Evolutionary conservation across 2,329 filamentous ascomycete species (phyloP), one percentile per base, ranked within the genome.

Genomic region (Diplodia scrobiculata): DNA sequence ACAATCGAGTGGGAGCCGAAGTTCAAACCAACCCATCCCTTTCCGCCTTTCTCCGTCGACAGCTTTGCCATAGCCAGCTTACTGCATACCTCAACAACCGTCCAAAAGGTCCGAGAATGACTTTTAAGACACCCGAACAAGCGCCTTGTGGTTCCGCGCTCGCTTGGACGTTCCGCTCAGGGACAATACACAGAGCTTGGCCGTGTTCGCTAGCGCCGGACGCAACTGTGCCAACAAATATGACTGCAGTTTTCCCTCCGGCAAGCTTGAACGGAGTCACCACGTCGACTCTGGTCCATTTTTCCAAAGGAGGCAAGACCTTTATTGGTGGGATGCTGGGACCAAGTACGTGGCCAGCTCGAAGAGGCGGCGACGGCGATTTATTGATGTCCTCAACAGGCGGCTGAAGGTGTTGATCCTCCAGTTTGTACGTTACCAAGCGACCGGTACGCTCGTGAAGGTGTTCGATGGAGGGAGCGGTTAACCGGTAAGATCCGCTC

Each of bases 261-360:
- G 58, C 58, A 27, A 62, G 45, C 10, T 41, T 27, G 7, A 50
- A 50, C 19, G 58, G 41, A 10, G 27, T n/a, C 27, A 62, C 58
- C 27, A 62, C 58, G 13, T 62, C 58, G 27, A 50, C 13, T 11
- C 58, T 45, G n/a, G 58, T 62, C 58, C 58, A 62, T 27, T 36
- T 25, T 45, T 36, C 14, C 14, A 50, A 3, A 3, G 58, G 45
- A 29, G 41, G 29, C 27, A 50, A 29, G 7, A 17, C 7, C 38
- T 45, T n/a, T 7, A 45, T 45, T n/a, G 13, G 13, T 50, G 38
- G 25, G 47, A 10, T 17, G 38, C 17, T n/a, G 38, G 55, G 2
- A 60, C 25, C 38, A 32, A 25, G 25, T 21, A 13, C 10, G 1
- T n/a, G 29, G 5, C 17, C 29, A 5, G 45, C 11, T 19, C 27